Base-by-base conservation (phyloP, 2,329 filamentous ascomycete genomes). In the Elsinoe ampelina region DNA sequence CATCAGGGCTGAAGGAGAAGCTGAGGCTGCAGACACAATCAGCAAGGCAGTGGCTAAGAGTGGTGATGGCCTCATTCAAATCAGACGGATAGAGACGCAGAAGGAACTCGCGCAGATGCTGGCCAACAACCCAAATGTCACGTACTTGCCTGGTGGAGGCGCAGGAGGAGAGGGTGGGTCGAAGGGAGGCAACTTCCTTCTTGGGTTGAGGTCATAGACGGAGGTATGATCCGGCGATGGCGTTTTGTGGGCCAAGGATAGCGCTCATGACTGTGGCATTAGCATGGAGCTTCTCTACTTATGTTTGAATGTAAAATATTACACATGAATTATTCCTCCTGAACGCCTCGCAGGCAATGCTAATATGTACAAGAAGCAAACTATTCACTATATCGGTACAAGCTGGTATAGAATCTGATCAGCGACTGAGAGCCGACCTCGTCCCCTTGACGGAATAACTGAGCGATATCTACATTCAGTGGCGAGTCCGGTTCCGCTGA, bases 1-100 rank as follows among this genome's bases (percentile, higher is more conserved):
- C 68, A 98, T 98, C 73, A 84, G 93, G 57, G 93, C 93, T 54
- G 93, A 98, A 81, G 93, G 93, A 71, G 93, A 98, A 76, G 92
- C 92, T 64, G 92, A 97, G 81, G 89, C 86, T 67, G 93, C 93
- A 50, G 93, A 98, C 57, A 95, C 90, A 62, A 97, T 98, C 71
- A 86, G 83, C 75, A 93, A 86, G 77, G 92, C 92, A 17, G 91
- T 98, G 64, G 85, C 89, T 64, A 96, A 95, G 83, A 82, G 83
- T 58, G 93, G 93, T 63, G 92, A 95, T 72, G 93, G 93, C 42
- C 78, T 98, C 66, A 87, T 98, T 63, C 84, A 93, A 82, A 97
- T 98, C 73, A 80, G 93, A 78, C 86, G 92, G 78, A 96, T 98
- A 68, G 93, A 98, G 78, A 95, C 93, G 12, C 91, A 89, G 70